phyloP scores from a whole-genome alignment of 2,329 filamentous ascomycete genomes.

The Colletotrichum ledebouriae region DNA sequence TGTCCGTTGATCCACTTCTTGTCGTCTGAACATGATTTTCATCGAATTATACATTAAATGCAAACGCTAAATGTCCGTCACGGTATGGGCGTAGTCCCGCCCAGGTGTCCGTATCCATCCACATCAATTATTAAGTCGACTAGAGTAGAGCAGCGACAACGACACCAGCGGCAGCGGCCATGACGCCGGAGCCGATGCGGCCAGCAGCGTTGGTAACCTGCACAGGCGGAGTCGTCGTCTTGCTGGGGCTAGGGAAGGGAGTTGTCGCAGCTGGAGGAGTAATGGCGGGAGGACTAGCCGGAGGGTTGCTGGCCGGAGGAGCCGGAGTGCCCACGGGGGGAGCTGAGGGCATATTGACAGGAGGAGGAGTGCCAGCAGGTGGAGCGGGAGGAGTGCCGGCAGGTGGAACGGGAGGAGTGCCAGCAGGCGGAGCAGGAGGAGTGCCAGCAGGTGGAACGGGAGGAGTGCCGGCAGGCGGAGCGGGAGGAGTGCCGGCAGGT shows the following conservation, averaged over 20 bases:
- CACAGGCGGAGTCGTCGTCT: conserved; percentile 10
- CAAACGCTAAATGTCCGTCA: background rate
- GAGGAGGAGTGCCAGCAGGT: background rate
- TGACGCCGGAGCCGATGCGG: conserved; percentile 27
- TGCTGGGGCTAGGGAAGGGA: conserved; percentile 2
- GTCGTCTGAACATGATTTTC: conserved; percentile 22
- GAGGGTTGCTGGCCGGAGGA: background rate
- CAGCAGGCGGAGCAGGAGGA: no score
- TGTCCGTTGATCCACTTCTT: background rate
- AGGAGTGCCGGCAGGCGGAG: no score
- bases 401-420: no score
- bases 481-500: background rate
- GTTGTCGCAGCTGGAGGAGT: conserved; percentile 9
- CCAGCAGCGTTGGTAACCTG: conserved; percentile 32
- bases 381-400: background rate
- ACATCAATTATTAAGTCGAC: background rate
- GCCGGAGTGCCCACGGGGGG: no score
- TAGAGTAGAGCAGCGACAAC: conserved; percentile 36
- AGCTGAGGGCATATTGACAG: no score
- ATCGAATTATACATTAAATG: conserved; percentile 26
- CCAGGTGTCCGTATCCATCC: conserved; percentile 6
- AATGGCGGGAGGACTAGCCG: background rate
- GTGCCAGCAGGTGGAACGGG: no score
- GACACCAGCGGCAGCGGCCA: conserved; percentile 35
- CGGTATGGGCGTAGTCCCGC: background rate